Conservation (phyloP, 306 rosid genomes). For the Betula pendula region DNA sequence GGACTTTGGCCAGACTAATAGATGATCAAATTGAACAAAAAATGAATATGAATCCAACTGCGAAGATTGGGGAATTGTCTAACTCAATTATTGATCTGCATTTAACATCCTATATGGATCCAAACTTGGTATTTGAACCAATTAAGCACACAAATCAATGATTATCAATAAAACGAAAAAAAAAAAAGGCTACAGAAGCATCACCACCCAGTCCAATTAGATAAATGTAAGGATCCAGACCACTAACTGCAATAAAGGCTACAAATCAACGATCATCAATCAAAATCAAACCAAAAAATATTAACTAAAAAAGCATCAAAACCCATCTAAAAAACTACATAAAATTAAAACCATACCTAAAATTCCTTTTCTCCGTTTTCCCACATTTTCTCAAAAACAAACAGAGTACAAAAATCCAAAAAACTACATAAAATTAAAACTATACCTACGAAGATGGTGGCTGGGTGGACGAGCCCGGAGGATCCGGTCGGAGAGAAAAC, state of each 20-base stretch:
- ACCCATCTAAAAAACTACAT: too few relatives aligned
- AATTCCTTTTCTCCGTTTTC: too few relatives aligned
- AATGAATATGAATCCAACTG: background rate
- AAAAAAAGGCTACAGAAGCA: background rate
- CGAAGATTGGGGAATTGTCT: background rate
- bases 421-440: too few relatives aligned
- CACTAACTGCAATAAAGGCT: background rate
- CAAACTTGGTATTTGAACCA: background rate
- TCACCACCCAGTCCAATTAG: background rate
- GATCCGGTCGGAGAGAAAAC: too few relatives aligned
- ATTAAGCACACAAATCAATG: constrained; percentile 7
- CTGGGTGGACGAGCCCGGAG: too few relatives aligned
- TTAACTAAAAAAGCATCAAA: background rate
- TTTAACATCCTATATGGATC: background rate
- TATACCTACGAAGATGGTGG: too few relatives aligned
- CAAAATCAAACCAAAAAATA: background rate
- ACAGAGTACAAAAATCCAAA: too few relatives aligned
- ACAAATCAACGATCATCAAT: background rate
- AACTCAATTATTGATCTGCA: background rate
- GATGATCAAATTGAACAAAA: background rate
- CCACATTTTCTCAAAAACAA: too few relatives aligned
- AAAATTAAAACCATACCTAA: too few relatives aligned
- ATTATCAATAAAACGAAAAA: background rate
- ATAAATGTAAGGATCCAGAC: background rate
- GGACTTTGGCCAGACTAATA: background rate